A percentile compares a stretch with the other conserved stretches of the same genome.
phyloP scores from a whole-genome alignment of 78 protist species.

The Diacronema lutheri region DNA sequence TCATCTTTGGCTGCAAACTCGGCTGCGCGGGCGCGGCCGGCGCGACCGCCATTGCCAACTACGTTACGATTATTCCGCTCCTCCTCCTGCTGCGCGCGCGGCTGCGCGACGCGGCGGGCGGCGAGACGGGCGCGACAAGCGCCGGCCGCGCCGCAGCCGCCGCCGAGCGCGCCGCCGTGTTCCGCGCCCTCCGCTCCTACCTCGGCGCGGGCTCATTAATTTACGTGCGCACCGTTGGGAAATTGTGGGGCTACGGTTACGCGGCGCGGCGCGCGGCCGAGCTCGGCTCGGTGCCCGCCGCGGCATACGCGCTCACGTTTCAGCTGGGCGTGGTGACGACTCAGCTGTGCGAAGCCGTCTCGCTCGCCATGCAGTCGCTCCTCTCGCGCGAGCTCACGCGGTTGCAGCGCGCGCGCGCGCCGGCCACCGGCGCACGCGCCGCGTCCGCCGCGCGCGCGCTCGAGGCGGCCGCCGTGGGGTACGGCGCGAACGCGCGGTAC shows the following conservation, averaged over 20 bases:
- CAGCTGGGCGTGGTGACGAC: slow-evolving; percentile 18
- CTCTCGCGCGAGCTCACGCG: slow-evolving; percentile 1
- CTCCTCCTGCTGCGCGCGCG: neutral
- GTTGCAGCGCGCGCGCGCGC: too few species aligned
- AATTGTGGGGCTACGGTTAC: neutral
- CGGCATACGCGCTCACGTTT: slow-evolving; percentile 8
- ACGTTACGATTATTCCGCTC: neutral
- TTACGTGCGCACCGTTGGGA: slow-evolving; percentile 17
- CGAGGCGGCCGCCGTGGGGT: neutral
- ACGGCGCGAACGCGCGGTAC: too few species aligned
- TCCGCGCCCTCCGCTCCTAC: neutral
- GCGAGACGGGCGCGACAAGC: too few species aligned
- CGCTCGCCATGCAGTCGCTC: slow-evolving; percentile 10
- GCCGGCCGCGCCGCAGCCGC: too few species aligned
- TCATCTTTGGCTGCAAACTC: neutral
- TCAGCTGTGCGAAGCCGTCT: slow-evolving; percentile 12
- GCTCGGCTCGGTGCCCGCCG: slow-evolving; percentile 19
- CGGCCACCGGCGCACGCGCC: neutral
- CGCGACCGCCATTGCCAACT: neutral
- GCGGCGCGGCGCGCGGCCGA: neutral
- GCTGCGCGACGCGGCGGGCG: neutral
- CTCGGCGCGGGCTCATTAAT: neutral
- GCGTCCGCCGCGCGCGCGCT: neutral
- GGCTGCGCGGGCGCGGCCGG: slow-evolving; percentile 18
- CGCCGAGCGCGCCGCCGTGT: too few species aligned